Evolutionary conservation across 257 asterid genomes (phyloP).

Genomic region (Solanum medicagineum): DNA sequence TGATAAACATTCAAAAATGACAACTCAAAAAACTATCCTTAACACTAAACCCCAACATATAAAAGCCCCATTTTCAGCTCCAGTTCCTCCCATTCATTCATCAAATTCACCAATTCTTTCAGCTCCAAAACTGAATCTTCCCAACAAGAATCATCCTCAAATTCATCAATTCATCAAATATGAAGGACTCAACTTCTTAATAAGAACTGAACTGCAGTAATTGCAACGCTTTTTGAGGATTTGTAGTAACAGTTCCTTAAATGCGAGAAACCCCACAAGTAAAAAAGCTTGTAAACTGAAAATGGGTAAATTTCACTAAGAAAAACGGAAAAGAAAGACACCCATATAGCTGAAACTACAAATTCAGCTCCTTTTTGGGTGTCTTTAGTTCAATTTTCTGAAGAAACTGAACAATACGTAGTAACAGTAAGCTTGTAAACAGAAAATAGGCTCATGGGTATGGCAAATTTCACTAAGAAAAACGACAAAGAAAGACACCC

Average conservation of each 20-base stretch:
- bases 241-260: neutral
- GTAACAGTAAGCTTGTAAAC: neutral
- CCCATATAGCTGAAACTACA: too few relatives aligned
- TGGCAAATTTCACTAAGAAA: neutral
- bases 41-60: slow-evolving; percentile 17
- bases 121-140: neutral
- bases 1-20: slow-evolving; percentile 19
- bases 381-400: neutral
- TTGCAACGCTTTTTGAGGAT: neutral
- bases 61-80: neutral
- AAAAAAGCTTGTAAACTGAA: neutral
- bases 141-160: neutral
- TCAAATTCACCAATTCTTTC: neutral
- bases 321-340: too few relatives aligned
- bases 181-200: neutral
- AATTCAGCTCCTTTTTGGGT: neutral
- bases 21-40: slow-evolving; percentile 14
- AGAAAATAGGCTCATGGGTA: neutral
- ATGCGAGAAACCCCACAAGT: neutral
- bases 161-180: slow-evolving; percentile 1
- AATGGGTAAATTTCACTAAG: too few relatives aligned
- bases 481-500: neutral
- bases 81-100: neutral
- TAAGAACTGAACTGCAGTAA: neutral
- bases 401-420: neutral